Percentiles rank a stretch among this genome's conserved stretches.
Evolutionary conservation across 306 rosid genomes (phyloP).

Genomic region (Carpinus fangiana): DNA sequence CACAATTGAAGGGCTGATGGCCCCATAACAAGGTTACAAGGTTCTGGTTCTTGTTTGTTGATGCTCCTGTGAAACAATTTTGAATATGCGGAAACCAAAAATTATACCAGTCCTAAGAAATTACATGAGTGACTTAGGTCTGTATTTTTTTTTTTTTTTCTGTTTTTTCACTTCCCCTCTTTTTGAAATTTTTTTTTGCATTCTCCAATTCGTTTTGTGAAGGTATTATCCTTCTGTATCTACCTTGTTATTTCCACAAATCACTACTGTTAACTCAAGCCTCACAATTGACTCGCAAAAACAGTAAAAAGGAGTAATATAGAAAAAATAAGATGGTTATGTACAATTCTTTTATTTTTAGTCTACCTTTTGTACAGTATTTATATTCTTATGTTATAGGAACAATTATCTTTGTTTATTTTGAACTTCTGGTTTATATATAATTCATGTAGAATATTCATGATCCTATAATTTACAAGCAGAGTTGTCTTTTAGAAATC

Average conservation of each 20-base stretch:
- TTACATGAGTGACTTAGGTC: slow-evolving; percentile 7
- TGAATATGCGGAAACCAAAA: slow-evolving; percentile 42
- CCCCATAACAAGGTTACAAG: slow-evolving; percentile 49
- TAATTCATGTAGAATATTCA: neutral
- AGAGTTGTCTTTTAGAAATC: neutral
- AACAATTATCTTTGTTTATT: neutral
- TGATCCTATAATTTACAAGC: neutral
- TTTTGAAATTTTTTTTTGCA: neutral
- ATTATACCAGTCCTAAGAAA: slow-evolving; percentile 33
- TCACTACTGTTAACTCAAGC: slow-evolving; percentile 27
- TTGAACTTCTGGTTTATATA: neutral
- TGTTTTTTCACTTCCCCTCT: too few relatives aligned
- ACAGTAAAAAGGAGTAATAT: neutral
- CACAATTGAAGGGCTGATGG: slow-evolving; percentile 98
- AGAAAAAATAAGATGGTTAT: neutral
- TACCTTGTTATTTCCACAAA: slow-evolving; percentile 21
- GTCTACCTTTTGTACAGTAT: neutral
- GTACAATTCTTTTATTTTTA: slow-evolving; percentile 14
- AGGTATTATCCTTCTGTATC: slow-evolving; percentile 30
- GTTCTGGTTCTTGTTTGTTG: slow-evolving; percentile 29
- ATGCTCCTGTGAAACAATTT: slow-evolving; percentile 52
- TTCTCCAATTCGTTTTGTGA: slow-evolving; percentile 6
- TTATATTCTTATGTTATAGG: neutral
- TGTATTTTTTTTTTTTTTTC: neutral
- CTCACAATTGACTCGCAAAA: slow-evolving; percentile 32